These are phyloP conservation scores for Dactylellina parvicollis DNA, from an alignment of 2,329 filamentous ascomycete genomes.

Conservation along the genomic window DNA sequence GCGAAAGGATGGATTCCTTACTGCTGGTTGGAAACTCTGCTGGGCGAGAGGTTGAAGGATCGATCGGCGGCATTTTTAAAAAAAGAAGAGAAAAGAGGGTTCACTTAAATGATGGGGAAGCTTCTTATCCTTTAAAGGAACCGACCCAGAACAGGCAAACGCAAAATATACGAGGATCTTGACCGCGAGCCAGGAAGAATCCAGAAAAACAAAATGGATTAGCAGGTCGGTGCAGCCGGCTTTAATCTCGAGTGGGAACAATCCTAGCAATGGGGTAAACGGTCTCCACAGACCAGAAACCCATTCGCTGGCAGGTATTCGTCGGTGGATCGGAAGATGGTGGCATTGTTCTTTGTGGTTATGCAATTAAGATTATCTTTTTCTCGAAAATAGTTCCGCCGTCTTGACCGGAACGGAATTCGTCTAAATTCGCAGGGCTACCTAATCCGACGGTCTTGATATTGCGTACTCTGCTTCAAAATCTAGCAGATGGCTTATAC, in stretches of 20 bases:
- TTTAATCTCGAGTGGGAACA: constrained; percentile 54
- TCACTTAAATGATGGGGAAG: constrained; percentile 53
- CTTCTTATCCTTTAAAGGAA: constrained; percentile 50
- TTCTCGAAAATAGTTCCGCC: constrained; percentile 54
- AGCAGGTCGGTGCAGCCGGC: constrained; percentile 52
- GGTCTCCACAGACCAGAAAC: constrained; percentile 52
- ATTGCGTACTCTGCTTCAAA: constrained; percentile 16
- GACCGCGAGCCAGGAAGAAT: constrained; percentile 41
- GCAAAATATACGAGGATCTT: constrained; percentile 52
- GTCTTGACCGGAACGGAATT: constrained; percentile 32
- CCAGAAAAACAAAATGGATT: constrained; percentile 37
- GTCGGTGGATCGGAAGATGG: constrained; percentile 53
- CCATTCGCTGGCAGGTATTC: constrained; percentile 46
- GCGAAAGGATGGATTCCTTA: constrained; percentile 29
- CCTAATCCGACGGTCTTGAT: constrained; percentile 1
- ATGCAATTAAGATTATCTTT: no score
- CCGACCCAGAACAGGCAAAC: constrained; percentile 29
- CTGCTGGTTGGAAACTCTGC: constrained; percentile 20
- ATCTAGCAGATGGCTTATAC: constrained; percentile 7
- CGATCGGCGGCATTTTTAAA: constrained; percentile 52
- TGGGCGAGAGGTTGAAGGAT: constrained; percentile 47
- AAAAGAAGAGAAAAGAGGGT: constrained; percentile 41
- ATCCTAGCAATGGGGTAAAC: constrained; percentile 52
- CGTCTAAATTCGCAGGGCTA: background rate
- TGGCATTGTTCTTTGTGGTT: constrained; percentile 50